Base-by-base conservation (phyloP, 805 yeast genomes). In the Ogataea pilisensis region DNA sequence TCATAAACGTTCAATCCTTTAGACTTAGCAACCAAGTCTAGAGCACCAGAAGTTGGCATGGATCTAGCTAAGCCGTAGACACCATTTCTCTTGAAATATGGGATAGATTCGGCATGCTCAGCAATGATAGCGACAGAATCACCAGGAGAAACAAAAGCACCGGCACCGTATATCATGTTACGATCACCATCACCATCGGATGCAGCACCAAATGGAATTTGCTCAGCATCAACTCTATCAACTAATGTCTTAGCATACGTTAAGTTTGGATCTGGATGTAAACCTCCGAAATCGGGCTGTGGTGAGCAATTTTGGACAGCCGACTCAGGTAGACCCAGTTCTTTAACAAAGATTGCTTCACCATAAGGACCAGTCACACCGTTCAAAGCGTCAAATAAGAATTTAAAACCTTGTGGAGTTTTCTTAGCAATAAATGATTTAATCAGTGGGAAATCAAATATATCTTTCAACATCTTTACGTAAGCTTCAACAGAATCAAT, bases 111-210 rank as follows among this genome's bases (percentile, higher is more conserved):
- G 13, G 96, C 93, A 58, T 91, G 85, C 68, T 93, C 97, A 14
- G 97, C 90, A 61, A 91, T 91, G 51, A 91, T 91, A 32, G 99
- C 98, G 26, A 91, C 98, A 4, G 95, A 85, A 64, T 91, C 99
- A 61, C 99, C 98, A 8, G 99, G 99, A 1, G 97, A 89, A 12
- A 91, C 98, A 64, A 91, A 91, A 2, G 97, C 77, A 35, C 84
- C 84, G 31, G 87, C 88, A 45, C 99, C 99, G 64, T 93, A 93
- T 57, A 91, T 91, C 99, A 91, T 91, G 64, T 91, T 91, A 69
- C 99, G 80, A 62, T 91, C 99, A 64, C 99, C 99, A 56, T 91
- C 99, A 64, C 99, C 99, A 61, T 88, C 99, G n/a, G 95, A 85
- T 8, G 98, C 98, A 29, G 98, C 98, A 49, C 99, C 99, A 61